Evolutionary conservation across 2,329 filamentous ascomycete genomes (phyloP).

Genomic region (Tolypocladium inflatum): DNA sequence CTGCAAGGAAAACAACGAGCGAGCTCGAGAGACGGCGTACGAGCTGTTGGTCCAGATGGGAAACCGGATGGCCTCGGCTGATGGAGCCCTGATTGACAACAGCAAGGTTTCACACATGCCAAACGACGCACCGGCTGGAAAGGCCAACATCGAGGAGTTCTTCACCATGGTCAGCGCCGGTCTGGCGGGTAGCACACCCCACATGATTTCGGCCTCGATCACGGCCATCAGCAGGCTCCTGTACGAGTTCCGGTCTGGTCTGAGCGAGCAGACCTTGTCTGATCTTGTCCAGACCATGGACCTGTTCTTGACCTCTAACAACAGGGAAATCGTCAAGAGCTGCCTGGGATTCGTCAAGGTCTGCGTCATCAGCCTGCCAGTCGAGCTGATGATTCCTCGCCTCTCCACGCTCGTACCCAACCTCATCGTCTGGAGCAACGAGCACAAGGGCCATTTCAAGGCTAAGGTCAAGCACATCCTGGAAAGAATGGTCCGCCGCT

Average conservation of each 20-base stretch:
- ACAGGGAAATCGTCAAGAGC: slow-evolving; percentile 90
- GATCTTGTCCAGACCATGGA: slow-evolving; percentile 93
- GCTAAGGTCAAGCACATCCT: slow-evolving; percentile 97
- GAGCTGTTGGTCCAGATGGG: slow-evolving; percentile 85
- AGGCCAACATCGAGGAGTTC: slow-evolving; percentile 84
- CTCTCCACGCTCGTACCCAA: slow-evolving; percentile 75
- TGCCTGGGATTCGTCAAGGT: slow-evolving; percentile 97
- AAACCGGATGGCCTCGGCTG: slow-evolving; percentile 58
- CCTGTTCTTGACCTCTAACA: slow-evolving; percentile 91
- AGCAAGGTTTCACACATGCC: slow-evolving; percentile 83
- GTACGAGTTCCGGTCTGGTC: slow-evolving; percentile 72
- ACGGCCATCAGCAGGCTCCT: slow-evolving; percentile 89
- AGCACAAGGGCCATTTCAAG: slow-evolving; percentile 96
- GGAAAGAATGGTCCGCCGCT: slow-evolving; percentile 86
- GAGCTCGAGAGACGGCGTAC: slow-evolving; percentile 81
- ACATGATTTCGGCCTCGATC: slow-evolving; percentile 97
- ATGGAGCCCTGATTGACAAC: slow-evolving; percentile 70
- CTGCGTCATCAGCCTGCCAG: slow-evolving; percentile 76
- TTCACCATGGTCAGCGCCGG: slow-evolving; percentile 98
- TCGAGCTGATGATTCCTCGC: slow-evolving; percentile 67
- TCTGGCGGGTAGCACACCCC: slow-evolving; percentile 81
- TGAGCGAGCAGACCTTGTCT: slow-evolving; percentile 60
- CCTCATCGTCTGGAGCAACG: slow-evolving; percentile 90
- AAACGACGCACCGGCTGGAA: slow-evolving; percentile 63
- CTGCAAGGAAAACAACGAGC: slow-evolving; percentile 96